These are phyloP conservation scores for Prunus mira DNA, from an alignment of 306 rosid species.

Conservation along the genomic window DNA sequence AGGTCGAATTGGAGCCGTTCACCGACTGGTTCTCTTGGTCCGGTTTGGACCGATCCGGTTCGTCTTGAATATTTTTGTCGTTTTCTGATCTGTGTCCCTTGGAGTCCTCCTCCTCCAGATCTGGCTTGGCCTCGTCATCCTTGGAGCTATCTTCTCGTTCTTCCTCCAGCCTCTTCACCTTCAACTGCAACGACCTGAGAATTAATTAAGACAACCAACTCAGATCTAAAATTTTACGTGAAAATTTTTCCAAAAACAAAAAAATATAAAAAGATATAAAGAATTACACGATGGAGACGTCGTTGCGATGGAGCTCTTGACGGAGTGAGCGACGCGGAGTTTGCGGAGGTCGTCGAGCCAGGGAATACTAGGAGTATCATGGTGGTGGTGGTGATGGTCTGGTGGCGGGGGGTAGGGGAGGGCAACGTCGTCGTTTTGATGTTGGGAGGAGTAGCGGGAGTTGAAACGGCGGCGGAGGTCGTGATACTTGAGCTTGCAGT, in stretches of 20 bases:
- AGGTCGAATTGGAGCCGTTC: slow-evolving; percentile 78
- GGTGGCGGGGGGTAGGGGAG: not conserved
- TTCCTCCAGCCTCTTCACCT: slow-evolving; percentile 67
- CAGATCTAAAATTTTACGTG: slow-evolving; percentile 46
- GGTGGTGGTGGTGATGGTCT: not conserved
- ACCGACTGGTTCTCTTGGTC: slow-evolving; percentile 76
- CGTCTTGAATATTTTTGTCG: slow-evolving; percentile 35
- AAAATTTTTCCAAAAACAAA: not conserved
- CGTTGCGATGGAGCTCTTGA: slow-evolving; percentile 59
- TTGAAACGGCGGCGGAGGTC: slow-evolving; percentile 67
- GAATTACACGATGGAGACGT: slow-evolving; percentile 61
- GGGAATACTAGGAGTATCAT: slow-evolving; percentile 32
- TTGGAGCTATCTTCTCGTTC: slow-evolving; percentile 36
- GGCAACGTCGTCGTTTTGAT: slow-evolving; percentile 31
- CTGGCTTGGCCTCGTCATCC: slow-evolving; percentile 53
- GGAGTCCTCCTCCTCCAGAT: slow-evolving; percentile 50
- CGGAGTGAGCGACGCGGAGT: slow-evolving; percentile 72
- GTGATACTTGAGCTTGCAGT: slow-evolving; percentile 56
- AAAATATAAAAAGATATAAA: not conserved
- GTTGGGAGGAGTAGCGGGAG: too few species aligned
- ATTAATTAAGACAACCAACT: not conserved
- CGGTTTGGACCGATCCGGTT: slow-evolving; percentile 40
- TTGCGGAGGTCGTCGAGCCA: slow-evolving; percentile 69
- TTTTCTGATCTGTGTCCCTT: slow-evolving; percentile 39
- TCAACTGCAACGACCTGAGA: slow-evolving; percentile 62